A percentile compares a stretch with the other conserved stretches of the same genome.
These are phyloP conservation scores for Phaffia rhodozyma DNA, from an alignment of 1,284 basidiomycete genomes.

Conservation along the genomic window DNA sequence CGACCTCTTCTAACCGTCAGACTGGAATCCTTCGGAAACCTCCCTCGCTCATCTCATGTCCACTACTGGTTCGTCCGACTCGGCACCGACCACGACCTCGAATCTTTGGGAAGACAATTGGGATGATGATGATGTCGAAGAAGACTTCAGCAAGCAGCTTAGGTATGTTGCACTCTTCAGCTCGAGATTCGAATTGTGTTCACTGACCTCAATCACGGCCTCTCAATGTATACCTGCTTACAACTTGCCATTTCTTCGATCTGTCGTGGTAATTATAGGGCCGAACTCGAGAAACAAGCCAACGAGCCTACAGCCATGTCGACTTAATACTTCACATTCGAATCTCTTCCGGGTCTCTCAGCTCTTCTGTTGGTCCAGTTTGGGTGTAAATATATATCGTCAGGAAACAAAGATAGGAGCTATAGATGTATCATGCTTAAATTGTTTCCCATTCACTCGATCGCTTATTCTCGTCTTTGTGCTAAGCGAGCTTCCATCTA, in stretches of 20 bases:
- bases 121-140: conserved; percentile 98
- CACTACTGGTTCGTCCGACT: conserved; percentile 15
- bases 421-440: too few relatives aligned
- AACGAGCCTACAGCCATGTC: conserved; percentile 17
- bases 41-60: conserved; percentile 54
- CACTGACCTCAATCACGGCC: not conserved
- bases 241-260: not conserved
- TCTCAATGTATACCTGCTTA: not conserved
- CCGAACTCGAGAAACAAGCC: conserved; percentile 17
- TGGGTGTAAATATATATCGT: too few relatives aligned
- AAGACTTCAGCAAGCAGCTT: conserved; percentile 90
- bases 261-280: not conserved
- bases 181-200: not conserved
- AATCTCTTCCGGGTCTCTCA: too few relatives aligned
- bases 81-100: conserved; percentile 19
- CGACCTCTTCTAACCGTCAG: conserved; percentile 36
- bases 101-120: conserved; percentile 99
- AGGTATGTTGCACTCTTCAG: conserved; percentile 45
- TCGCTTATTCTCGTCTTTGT: too few relatives aligned
- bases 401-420: too few relatives aligned
- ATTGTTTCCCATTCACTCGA: too few relatives aligned
- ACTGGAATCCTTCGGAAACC: conserved; percentile 75
- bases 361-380: too few relatives aligned
- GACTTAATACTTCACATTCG: not conserved
- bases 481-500: too few relatives aligned